Base-by-base conservation (phyloP, 2,329 filamentous ascomycete genomes). In the Scedosporium boydii region DNA sequence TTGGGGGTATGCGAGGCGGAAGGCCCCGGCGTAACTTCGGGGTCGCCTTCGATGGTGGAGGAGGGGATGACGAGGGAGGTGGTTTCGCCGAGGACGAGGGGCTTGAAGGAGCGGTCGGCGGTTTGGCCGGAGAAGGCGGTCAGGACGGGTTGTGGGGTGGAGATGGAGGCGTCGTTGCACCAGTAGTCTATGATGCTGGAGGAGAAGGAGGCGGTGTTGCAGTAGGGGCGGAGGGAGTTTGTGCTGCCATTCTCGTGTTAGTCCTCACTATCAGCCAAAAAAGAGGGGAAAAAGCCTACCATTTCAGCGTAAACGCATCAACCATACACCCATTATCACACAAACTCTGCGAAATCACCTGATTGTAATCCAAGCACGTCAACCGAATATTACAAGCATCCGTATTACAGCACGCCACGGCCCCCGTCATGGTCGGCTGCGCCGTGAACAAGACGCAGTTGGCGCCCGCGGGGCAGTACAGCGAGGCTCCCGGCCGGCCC, bases 201-300 rank as follows among this genome's bases (percentile, higher is more conserved):
- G 3, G 71, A 68, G 66, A 79, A 80, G 1, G 72, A 73, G 29
- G 79, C 70, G 3, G 78, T 81, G 62, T 77, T 78, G 70, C 80
- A 82, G 65, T 71, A 81, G 0, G 74, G 75, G 2, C 65, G 65
- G 2, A 58, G 64, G 0, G 67, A 64, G 12, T 70, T 69, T 27
- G 77, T 77, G 64, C 78, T 80, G 60, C 23, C 41, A 59, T 23
- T 14, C 38, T 38, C 23, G 16, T 16, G 55, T 16, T n/a, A 29
- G 7, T 9, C 27, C 27, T 29, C 27, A 29, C 4, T 6, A 29
- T 6, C 27, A 29, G 6, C 4, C 27, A 29, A 6, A 60, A 26
- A 29, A 14, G 51, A 29, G 18, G 46, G 51, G 57, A 34, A 34
- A 34, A 21, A 41, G 6, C 71, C 63, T 70, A 81, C 79, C 80